Percentiles rank a stretch among this genome's conserved stretches.
phyloP scores from a whole-genome alignment of 2,329 filamentous ascomycete species.

The Lasiodiplodia sp. region DNA sequence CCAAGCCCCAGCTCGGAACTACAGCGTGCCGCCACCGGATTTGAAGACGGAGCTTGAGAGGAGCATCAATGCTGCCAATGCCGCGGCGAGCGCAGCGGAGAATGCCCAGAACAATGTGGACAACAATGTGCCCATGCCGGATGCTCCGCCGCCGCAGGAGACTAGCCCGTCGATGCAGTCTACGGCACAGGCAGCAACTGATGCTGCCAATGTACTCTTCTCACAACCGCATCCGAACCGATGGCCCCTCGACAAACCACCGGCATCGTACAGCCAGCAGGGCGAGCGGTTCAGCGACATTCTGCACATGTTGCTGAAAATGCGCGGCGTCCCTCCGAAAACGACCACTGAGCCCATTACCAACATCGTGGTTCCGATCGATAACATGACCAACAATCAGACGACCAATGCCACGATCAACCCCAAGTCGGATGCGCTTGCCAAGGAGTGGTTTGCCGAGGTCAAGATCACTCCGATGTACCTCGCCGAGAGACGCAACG shows the following conservation, averaged over 20 bases:
- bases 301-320: slow-evolving; percentile 64
- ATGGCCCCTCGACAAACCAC: slow-evolving; percentile 64
- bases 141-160: slow-evolving; percentile 11
- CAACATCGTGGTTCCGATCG: slow-evolving; percentile 41
- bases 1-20: not conserved
- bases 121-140: slow-evolving; percentile 18
- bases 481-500: slow-evolving; percentile 41
- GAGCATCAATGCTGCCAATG: slow-evolving; percentile 24
- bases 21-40: slow-evolving; percentile 35
- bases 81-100: slow-evolving; percentile 1
- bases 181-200: not conserved
- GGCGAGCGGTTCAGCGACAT: slow-evolving; percentile 66
- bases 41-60: slow-evolving; percentile 20
- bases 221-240: slow-evolving; percentile 35
- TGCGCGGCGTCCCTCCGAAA: slow-evolving; percentile 59
- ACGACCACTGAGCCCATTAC: slow-evolving; percentile 41
- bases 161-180: not conserved
- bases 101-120: slow-evolving; percentile 6
- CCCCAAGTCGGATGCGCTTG: slow-evolving; percentile 44
- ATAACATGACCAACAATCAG: slow-evolving; percentile 29
- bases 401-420: slow-evolving; percentile 32
- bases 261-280: slow-evolving; percentile 61
- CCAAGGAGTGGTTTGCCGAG: slow-evolving; percentile 46
- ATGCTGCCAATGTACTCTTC: slow-evolving; percentile 12
- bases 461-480: slow-evolving; percentile 40